Evolutionary conservation across 345 rosid genomes (phyloP).

Genomic region (Populus davidiana): DNA sequence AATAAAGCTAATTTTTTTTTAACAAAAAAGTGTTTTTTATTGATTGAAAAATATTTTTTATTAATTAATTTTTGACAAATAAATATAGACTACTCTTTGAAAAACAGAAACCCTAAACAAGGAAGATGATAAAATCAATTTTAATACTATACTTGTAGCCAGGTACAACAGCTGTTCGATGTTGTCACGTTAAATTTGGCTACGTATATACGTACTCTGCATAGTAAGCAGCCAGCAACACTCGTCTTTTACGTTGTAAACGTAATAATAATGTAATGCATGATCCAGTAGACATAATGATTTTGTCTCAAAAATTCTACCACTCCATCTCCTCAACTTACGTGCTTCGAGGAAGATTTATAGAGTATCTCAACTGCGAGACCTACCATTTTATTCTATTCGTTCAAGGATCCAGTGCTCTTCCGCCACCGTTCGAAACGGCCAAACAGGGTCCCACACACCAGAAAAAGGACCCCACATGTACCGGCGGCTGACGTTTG

Average conservation of each 20-base stretch:
- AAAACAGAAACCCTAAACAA: too few relatives aligned
- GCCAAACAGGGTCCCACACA: background rate
- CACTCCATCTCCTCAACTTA: background rate
- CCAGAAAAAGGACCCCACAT: background rate
- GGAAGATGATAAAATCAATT: too few relatives aligned
- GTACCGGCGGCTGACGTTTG: background rate
- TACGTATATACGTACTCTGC: background rate
- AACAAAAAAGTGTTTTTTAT: too few relatives aligned
- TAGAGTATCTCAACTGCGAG: slow-evolving; percentile 8
- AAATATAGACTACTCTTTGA: too few relatives aligned
- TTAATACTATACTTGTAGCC: too few relatives aligned
- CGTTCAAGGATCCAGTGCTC: background rate
- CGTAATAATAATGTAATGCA: background rate
- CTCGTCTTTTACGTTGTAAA: background rate
- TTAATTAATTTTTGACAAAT: too few relatives aligned
- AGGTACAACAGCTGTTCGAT: too few relatives aligned
- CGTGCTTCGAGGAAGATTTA: slow-evolving; percentile 15
- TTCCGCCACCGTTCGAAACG: background rate
- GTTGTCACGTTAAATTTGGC: background rate
- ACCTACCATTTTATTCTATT: background rate
- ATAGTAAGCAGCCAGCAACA: background rate
- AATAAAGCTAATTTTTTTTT: too few relatives aligned
- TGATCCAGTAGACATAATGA: background rate
- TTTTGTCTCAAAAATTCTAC: background rate
- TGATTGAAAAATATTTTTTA: too few relatives aligned